Evolutionary conservation across 305 asterid species (phyloP).

Genomic region (Salvia sclarea): DNA sequence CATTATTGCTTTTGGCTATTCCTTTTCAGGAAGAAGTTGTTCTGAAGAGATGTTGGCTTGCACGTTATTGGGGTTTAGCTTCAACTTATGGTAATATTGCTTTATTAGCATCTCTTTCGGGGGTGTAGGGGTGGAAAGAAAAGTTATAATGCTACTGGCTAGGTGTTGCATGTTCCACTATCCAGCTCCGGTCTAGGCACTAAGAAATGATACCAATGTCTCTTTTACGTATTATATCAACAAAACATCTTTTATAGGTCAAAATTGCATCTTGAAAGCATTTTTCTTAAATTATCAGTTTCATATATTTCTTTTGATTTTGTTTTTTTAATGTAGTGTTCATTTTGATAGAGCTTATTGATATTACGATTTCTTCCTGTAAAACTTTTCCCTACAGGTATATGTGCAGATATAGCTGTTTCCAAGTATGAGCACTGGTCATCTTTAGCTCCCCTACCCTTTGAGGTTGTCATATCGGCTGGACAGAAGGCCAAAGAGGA

Average conservation of each 20-base stretch:
- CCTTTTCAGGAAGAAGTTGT: conserved; percentile 90
- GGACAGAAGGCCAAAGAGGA: conserved; percentile 97
- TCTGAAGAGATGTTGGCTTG: conserved; percentile 98
- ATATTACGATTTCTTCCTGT: conserved; percentile 15
- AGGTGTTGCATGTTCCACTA: conserved; percentile 20
- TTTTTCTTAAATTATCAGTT: not conserved
- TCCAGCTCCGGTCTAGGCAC: conserved; percentile 18
- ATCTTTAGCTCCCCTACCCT: conserved; percentile 97
- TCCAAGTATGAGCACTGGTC: conserved; percentile 93
- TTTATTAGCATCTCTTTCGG: conserved; percentile 12
- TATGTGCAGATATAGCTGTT: conserved; percentile 88
- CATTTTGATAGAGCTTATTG: conserved; percentile 12
- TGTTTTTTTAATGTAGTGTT: not conserved
- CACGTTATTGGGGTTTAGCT: conserved; percentile 99
- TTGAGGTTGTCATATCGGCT: conserved; percentile 93
- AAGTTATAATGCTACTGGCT: conserved; percentile 9
- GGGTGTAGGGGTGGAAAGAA: not conserved
- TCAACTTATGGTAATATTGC: conserved; percentile 72
- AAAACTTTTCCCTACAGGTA: conserved; percentile 52
- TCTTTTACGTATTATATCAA: conserved; percentile 1
- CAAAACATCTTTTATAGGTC: not conserved
- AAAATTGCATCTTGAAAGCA: not conserved
- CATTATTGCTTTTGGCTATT: conserved; percentile 27
- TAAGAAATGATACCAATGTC: conserved; percentile 8
- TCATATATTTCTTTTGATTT: not conserved